Percentiles rank a stretch among this genome's conserved stretches.
Conservation (phyloP, 2,329 filamentous ascomycete species). For the Tolypocladium nubicola region DNA sequence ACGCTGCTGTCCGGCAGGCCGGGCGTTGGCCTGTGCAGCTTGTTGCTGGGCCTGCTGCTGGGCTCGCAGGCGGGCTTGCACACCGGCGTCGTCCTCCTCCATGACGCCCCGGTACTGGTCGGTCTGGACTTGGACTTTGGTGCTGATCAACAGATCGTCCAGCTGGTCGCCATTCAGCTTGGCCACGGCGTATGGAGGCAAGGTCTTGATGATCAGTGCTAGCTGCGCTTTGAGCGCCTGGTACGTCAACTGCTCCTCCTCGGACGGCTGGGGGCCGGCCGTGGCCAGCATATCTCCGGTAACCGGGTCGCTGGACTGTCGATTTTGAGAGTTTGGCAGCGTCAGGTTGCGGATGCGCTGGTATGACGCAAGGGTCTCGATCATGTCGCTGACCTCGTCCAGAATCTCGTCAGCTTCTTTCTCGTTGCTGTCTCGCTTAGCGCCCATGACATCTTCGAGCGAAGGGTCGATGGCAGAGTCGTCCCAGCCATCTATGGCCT, state of each 20-base stretch:
- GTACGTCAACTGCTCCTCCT: conserved; percentile 52
- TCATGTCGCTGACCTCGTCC: conserved; percentile 62
- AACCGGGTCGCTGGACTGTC: conserved; percentile 50
- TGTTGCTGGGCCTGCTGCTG: conserved; percentile 17
- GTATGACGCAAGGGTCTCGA: conserved; percentile 67
- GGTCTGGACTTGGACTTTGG: conserved; percentile 61
- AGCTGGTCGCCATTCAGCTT: conserved; percentile 79
- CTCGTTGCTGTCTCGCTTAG: conserved; percentile 47
- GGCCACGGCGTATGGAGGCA: conserved; percentile 78
- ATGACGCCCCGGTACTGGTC: conserved; percentile 68
- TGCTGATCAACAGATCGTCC: conserved; percentile 73
- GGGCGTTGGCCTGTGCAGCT: conserved; percentile 18
- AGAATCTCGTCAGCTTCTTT: conserved; percentile 62
- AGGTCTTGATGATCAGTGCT: conserved; percentile 57
- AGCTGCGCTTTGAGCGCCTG: conserved; percentile 67
- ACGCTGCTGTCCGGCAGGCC: conserved; percentile 26
- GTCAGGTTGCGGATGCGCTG: conserved; percentile 69
- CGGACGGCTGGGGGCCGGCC: conserved; percentile 56
- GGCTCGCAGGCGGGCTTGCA: conserved; percentile 37
- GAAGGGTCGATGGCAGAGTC: conserved; percentile 46
- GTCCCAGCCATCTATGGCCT: conserved; percentile 49
- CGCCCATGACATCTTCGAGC: conserved; percentile 40
- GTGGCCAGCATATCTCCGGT: conserved; percentile 58
- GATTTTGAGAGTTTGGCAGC: conserved; percentile 52
- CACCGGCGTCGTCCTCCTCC: conserved; percentile 67